These are phyloP conservation scores for Talaromyces albobiverticillius DNA, from an alignment of 2,329 filamentous ascomycete species.

Conservation along the genomic window DNA sequence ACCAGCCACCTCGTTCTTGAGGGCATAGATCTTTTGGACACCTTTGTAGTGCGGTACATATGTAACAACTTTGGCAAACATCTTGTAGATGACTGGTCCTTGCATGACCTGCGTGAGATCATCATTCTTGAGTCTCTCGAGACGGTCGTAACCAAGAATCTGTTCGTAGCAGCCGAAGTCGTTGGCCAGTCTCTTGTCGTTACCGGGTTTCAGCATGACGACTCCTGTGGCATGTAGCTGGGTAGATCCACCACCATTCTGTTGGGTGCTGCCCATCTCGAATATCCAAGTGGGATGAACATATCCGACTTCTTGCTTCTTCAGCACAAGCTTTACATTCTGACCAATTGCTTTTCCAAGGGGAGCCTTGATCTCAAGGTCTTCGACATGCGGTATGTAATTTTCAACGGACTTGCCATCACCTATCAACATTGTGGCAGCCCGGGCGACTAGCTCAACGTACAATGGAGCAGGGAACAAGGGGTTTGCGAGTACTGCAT, in stretches of 20 bases:
- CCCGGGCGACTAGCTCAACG: background rate
- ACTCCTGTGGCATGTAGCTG: conserved; percentile 23
- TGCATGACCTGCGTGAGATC: conserved; percentile 15
- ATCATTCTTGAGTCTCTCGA: conserved; percentile 16
- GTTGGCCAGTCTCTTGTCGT: conserved; percentile 14
- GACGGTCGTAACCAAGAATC: conserved; percentile 26
- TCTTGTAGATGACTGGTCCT: conserved; percentile 16
- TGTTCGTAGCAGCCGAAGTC: conserved; percentile 30
- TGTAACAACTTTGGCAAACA: conserved; percentile 12
- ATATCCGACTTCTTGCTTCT: background rate
- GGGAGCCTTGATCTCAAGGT: background rate
- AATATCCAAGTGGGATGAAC: background rate
- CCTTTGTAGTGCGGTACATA: conserved; percentile 15
- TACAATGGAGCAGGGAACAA: conserved; percentile 7
- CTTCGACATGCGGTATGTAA: background rate
- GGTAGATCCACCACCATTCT: background rate
- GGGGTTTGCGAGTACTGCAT: background rate
- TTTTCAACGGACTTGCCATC: background rate
- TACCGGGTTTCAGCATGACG: conserved; percentile 20
- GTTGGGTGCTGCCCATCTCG: background rate
- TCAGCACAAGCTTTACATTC: background rate
- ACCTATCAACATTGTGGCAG: background rate
- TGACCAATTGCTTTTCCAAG: background rate
- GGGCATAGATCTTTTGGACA: conserved; percentile 16
- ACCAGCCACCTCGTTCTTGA: conserved; percentile 14